Evolutionary conservation across 2,329 filamentous ascomycete genomes (phyloP).

Genomic region (Aspergillus niger): DNA sequence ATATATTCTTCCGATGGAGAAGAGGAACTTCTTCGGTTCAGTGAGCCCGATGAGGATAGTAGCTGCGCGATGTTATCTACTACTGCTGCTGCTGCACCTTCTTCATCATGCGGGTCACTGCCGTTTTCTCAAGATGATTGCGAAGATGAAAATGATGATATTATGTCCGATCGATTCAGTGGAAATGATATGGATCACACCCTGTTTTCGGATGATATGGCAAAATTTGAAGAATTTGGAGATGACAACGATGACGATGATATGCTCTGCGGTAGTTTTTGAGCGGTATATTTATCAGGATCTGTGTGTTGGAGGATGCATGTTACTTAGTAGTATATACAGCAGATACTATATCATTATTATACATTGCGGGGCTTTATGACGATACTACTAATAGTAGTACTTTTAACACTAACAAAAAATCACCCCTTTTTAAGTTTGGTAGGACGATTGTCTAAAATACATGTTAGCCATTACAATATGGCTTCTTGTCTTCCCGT

Average conservation of each 20-base stretch:
- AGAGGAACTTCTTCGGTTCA: neutral
- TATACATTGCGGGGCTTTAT: too few relatives aligned
- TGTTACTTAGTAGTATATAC: neutral
- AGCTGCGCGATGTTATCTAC: neutral
- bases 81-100: neutral
- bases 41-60: neutral
- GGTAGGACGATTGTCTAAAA: neutral
- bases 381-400: too few relatives aligned
- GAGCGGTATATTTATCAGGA: neutral
- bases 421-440: too few relatives aligned
- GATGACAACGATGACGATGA: neutral
- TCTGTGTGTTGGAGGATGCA: too few relatives aligned
- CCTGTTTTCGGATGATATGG: neutral
- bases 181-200: neutral
- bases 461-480: neutral
- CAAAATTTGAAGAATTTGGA: neutral
- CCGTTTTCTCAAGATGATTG: neutral
- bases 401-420: too few relatives aligned
- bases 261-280: conserved; percentile 13
- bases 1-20: neutral
- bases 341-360: neutral
- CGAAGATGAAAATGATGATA: neutral
- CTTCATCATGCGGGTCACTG: neutral
- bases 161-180: conserved; percentile 1
- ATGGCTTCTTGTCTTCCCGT: neutral